Conservation (phyloP, 176 grass and related monocot genomes). For the Zoysia japonica region DNA sequence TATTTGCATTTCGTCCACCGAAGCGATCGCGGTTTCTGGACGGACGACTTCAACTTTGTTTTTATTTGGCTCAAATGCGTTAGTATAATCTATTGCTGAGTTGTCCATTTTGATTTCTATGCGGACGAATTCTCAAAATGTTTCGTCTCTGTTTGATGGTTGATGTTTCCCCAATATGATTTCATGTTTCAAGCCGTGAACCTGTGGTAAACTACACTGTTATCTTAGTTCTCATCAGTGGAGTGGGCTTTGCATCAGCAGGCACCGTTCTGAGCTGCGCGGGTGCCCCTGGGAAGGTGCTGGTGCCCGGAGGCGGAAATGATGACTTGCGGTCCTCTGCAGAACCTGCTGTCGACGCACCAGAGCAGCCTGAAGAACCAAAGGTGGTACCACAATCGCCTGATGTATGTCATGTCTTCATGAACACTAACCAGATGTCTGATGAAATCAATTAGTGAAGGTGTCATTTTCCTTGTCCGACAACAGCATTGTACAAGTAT, state of each 20-base stretch:
- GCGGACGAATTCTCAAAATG: neutral
- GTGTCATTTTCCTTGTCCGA: conserved; percentile 15
- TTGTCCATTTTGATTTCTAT: conserved; percentile 4
- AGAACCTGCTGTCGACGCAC: conserved; percentile 16
- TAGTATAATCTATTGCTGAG: conserved; percentile 7
- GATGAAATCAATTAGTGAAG: conserved; percentile 1
- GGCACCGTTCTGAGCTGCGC: conserved; percentile 48
- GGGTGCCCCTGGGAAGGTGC: conserved; percentile 62
- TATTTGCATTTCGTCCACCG: neutral
- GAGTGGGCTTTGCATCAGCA: conserved; percentile 29
- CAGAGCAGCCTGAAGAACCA: conserved; percentile 33
- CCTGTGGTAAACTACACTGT: neutral
- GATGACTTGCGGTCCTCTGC: conserved; percentile 53
- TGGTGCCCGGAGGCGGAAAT: conserved; percentile 61
- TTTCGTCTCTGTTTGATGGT: neutral
- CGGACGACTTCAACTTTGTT: neutral
- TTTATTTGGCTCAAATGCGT: conserved; percentile 15
- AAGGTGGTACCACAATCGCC: conserved; percentile 31
- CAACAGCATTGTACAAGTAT: conserved; percentile 1
- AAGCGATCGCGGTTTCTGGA: conserved; percentile 28
- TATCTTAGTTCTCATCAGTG: neutral
- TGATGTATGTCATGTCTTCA: neutral
- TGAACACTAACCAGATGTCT: conserved; percentile 7
- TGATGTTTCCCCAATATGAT: neutral
- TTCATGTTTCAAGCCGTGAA: neutral